These are phyloP conservation scores for Fusarium sp. DNA, from an alignment of 2,329 filamentous ascomycete genomes.

Conservation along the genomic window DNA sequence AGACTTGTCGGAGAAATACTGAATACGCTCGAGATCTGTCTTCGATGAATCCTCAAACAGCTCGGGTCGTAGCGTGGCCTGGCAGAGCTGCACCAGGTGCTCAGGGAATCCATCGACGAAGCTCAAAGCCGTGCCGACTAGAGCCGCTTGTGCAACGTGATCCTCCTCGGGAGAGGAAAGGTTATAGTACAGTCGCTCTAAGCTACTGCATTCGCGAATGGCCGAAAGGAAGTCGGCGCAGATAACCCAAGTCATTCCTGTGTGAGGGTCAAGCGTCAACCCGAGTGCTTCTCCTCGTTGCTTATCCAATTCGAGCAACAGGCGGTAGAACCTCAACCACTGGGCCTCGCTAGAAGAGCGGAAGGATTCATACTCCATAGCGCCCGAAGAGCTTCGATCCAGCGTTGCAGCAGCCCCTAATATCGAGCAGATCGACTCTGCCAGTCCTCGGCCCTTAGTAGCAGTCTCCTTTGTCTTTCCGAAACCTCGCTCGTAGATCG, in stretches of 20 bases:
- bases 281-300: slow-evolving; percentile 85
- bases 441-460: slow-evolving; percentile 68
- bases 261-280: slow-evolving; percentile 77
- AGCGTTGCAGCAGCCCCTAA: slow-evolving; percentile 77
- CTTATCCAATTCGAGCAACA: slow-evolving; percentile 87
- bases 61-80: slow-evolving; percentile 76
- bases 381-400: slow-evolving; percentile 70
- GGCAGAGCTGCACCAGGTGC: slow-evolving; percentile 75
- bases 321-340: slow-evolving; percentile 90
- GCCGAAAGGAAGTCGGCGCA: slow-evolving; percentile 85
- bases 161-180: slow-evolving; percentile 63
- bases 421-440: slow-evolving; percentile 80
- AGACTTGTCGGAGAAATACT: slow-evolving; percentile 81
- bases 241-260: slow-evolving; percentile 84
- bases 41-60: slow-evolving; percentile 79
- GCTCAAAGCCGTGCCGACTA: slow-evolving; percentile 76
- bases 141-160: slow-evolving; percentile 66
- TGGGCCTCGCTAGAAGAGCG: slow-evolving; percentile 80
- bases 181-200: slow-evolving; percentile 83
- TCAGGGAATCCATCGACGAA: slow-evolving; percentile 80
- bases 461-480: slow-evolving; percentile 52
- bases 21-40: slow-evolving; percentile 79
- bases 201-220: slow-evolving; percentile 80
- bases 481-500: slow-evolving; percentile 80
- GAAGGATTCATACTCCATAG: slow-evolving; percentile 81